A percentile compares a stretch with the other conserved stretches of the same genome.
Evolutionary conservation across 1,139 yeast species (phyloP).

Genomic region (Debaryomycetaceae sp.): DNA sequence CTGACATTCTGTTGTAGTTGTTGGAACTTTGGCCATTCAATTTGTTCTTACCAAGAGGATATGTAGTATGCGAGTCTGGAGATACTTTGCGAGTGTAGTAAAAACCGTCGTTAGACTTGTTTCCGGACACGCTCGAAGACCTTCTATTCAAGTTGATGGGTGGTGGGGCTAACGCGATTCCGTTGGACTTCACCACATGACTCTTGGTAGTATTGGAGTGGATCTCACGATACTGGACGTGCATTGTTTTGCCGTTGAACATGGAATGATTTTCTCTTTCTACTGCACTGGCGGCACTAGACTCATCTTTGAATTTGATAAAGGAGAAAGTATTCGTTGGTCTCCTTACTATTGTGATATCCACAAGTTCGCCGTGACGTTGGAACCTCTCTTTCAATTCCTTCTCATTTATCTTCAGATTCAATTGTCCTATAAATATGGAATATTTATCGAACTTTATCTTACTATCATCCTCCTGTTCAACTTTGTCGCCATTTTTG

Average conservation of each 20-base stretch:
- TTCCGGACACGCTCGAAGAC: constrained; percentile 3
- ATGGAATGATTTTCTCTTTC: constrained; percentile 79
- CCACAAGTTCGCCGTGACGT: constrained; percentile 62
- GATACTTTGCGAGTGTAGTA: constrained; percentile 4
- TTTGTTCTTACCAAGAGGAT: constrained; percentile 9
- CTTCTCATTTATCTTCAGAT: constrained; percentile 51
- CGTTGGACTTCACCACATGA: constrained; percentile 10
- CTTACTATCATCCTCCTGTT: constrained; percentile 7
- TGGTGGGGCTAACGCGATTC: constrained; percentile 66
- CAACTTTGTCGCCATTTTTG: constrained; percentile 8
- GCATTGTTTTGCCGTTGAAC: constrained; percentile 70
- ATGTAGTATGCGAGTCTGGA: constrained; percentile 7
- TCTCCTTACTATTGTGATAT: constrained; percentile 50
- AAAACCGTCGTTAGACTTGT: constrained; percentile 3
- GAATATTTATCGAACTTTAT: constrained; percentile 61
- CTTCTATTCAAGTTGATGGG: constrained; percentile 59
- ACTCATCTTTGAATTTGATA: constrained; percentile 58
- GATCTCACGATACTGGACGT: constrained; percentile 75
- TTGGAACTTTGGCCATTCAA: constrained; percentile 13
- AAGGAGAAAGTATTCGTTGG: constrained; percentile 65
- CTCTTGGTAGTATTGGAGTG: constrained; percentile 19
- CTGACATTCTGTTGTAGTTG: constrained; percentile 7
- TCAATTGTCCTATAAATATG: constrained; percentile 74
- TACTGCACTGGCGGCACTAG: constrained; percentile 80
- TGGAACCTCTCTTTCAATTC: constrained; percentile 55